Conservation (phyloP, 768 basidiomycete genomes). For the Boletales sp. region DNA sequence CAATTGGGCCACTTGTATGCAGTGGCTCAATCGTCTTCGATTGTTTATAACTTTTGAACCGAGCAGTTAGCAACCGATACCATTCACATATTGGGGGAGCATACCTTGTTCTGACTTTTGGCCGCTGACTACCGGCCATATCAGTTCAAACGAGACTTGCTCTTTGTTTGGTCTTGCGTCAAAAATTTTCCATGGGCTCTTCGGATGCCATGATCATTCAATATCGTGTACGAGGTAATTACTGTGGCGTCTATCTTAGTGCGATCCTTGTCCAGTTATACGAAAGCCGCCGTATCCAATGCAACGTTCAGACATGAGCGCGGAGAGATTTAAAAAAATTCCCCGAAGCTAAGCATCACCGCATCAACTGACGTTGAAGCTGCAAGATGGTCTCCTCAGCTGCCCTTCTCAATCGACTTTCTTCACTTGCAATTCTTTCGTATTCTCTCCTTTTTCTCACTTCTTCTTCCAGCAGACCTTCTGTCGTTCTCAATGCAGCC, state of each 20-base stretch:
- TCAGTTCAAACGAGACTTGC: not conserved
- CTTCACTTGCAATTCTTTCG: slow-evolving; percentile 50
- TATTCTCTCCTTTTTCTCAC: slow-evolving; percentile 53
- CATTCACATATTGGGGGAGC: not conserved
- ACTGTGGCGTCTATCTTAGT: slow-evolving; percentile 9
- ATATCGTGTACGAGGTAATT: not conserved
- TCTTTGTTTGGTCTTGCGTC: not conserved
- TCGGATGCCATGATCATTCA: too few species aligned
- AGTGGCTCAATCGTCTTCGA: slow-evolving; percentile 68
- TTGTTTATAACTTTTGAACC: slow-evolving; percentile 64
- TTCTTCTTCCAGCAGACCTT: slow-evolving; percentile 62
- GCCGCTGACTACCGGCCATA: slow-evolving; percentile 27
- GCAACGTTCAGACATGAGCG: not conserved
- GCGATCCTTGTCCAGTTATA: not conserved
- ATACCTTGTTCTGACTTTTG: slow-evolving; percentile 47
- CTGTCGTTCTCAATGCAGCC: slow-evolving; percentile 50
- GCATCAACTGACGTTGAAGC: slow-evolving; percentile 26
- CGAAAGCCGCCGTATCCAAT: not conserved
- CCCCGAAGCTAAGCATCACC: not conserved
- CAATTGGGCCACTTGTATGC: slow-evolving; percentile 86
- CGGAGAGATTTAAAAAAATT: not conserved
- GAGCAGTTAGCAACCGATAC: slow-evolving; percentile 8
- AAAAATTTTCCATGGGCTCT: not conserved
- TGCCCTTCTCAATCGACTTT: slow-evolving; percentile 40
- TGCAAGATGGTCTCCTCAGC: slow-evolving; percentile 50